Conservation (phyloP, 306 rosid species). For the Rosa persica region DNA sequence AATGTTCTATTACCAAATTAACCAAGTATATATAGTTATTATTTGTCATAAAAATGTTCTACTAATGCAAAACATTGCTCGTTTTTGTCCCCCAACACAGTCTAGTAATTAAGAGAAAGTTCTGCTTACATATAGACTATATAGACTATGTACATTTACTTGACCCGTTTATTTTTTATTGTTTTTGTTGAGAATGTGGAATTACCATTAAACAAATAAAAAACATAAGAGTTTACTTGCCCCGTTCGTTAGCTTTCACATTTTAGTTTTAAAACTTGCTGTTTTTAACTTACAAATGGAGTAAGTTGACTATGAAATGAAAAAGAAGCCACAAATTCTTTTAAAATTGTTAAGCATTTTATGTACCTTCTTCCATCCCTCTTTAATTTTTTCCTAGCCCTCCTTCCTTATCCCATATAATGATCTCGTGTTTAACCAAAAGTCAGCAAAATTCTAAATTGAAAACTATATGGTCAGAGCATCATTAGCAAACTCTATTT, state of each 20-base stretch:
- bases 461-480: neutral
- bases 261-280: too few relatives aligned
- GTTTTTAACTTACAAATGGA: neutral
- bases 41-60: neutral
- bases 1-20: neutral
- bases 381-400: neutral
- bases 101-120: neutral
- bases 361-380: neutral
- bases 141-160: too few relatives aligned
- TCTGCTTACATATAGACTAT: too few relatives aligned
- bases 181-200: too few relatives aligned
- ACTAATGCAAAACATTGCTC: neutral
- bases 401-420: neutral
- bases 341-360: neutral
- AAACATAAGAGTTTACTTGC: too few relatives aligned
- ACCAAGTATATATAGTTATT: neutral
- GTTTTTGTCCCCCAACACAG: neutral
- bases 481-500: too few relatives aligned
- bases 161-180: too few relatives aligned
- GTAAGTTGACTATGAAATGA: neutral
- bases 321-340: neutral
- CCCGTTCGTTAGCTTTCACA: too few relatives aligned
- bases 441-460: neutral
- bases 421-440: neutral
- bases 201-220: too few relatives aligned